Evolutionary conservation across 176 grass and related monocot species (phyloP).

Genomic region (Melocanna baccifera): DNA sequence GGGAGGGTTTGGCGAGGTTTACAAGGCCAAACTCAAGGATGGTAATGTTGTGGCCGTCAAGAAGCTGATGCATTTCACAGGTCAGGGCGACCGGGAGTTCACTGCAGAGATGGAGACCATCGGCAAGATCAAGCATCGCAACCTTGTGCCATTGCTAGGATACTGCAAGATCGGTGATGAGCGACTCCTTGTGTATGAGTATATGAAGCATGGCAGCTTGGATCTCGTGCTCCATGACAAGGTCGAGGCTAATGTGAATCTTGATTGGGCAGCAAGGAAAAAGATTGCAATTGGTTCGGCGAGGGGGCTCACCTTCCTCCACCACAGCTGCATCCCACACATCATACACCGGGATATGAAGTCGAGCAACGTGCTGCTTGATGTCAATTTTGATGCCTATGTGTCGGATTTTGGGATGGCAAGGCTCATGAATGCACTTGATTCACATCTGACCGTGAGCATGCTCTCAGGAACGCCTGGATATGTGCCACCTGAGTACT

Average conservation of each 20-base stretch:
- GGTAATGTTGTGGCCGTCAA: conserved; percentile 57
- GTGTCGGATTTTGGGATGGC: conserved; percentile 76
- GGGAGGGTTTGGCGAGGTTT: conserved; percentile 69
- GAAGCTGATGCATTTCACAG: conserved; percentile 65
- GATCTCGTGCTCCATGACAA: conserved; percentile 55
- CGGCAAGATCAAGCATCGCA: conserved; percentile 67
- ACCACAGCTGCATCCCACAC: conserved; percentile 71
- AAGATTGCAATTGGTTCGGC: conserved; percentile 57
- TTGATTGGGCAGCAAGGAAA: conserved; percentile 58
- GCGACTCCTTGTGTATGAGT: conserved; percentile 61
- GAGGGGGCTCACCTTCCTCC: conserved; percentile 60
- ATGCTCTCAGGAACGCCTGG: conserved; percentile 63
- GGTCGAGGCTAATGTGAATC: background rate
- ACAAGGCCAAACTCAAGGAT: conserved; percentile 62
- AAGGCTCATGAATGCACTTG: conserved; percentile 56
- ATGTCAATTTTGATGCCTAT: conserved; percentile 52
- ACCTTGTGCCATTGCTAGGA: conserved; percentile 54
- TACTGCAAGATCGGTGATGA: conserved; percentile 70
- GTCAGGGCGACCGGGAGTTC: conserved; percentile 67
- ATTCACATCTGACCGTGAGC: conserved; percentile 65
- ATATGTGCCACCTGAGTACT: conserved; percentile 71
- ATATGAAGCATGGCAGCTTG: conserved; percentile 68
- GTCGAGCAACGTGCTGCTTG: conserved; percentile 63
- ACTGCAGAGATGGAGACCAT: conserved; percentile 76
- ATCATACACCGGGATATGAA: conserved; percentile 80